These are phyloP conservation scores for Cylindrodendrum hubeiense DNA, from an alignment of 2,329 filamentous ascomycete genomes.

Conservation along the genomic window DNA sequence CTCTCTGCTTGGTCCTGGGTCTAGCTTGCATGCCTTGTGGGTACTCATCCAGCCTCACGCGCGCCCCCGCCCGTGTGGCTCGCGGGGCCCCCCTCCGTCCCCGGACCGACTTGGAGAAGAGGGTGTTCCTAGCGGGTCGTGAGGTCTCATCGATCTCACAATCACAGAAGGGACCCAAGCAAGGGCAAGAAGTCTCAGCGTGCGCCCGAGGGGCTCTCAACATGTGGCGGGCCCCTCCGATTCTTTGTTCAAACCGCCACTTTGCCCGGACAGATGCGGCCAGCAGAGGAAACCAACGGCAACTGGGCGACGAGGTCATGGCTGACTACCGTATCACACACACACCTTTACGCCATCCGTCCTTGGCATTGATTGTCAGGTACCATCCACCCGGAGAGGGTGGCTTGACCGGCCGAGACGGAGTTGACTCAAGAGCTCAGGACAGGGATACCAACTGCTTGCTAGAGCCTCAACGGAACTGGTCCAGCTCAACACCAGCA, in stretches of 20 bases:
- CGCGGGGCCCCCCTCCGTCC: background rate
- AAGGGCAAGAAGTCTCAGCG: background rate
- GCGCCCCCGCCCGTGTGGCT: slow-evolving; percentile 3
- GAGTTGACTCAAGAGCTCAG: background rate
- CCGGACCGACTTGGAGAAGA: slow-evolving; percentile 13
- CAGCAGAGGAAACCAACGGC: background rate
- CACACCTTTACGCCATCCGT: background rate
- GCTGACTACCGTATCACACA: no score
- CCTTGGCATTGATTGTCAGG: slow-evolving; percentile 27
- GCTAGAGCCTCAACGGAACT: background rate
- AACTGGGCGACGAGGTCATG: background rate
- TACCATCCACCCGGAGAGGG: background rate
- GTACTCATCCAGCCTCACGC: slow-evolving; percentile 19
- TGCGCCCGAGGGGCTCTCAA: no score
- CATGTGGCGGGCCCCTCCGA: no score
- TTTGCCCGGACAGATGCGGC: no score
- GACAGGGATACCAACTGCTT: background rate
- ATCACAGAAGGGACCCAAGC: background rate
- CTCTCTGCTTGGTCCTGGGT: background rate
- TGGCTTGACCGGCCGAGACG: slow-evolving; percentile 17
- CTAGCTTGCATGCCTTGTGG: slow-evolving; percentile 22
- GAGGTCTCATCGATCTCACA: background rate
- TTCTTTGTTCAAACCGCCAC: no score
- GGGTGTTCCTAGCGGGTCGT: background rate
- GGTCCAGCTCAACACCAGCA: background rate